Conservation (phyloP, 371 early-diverging fungal species). For the Actinomortierella wolfii region DNA sequence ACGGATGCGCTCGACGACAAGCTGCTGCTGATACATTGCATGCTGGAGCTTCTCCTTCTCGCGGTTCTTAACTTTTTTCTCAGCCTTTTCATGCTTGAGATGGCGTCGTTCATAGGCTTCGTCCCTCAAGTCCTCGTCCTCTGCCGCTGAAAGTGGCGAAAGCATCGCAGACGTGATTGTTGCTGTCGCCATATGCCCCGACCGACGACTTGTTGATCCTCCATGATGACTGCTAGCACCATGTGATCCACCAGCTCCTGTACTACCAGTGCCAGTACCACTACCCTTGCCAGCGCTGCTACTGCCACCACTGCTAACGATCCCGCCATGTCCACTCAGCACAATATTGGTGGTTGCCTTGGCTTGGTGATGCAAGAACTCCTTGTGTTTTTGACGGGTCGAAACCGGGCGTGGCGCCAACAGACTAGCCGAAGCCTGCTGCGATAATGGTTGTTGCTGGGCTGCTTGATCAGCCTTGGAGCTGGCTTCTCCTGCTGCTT, state of each 20-base stretch:
- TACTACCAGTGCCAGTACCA: no score
- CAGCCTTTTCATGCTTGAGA: slow-evolving; percentile 65
- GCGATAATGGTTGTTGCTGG: no score
- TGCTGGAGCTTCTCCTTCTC: slow-evolving; percentile 67
- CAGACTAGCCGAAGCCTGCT: not conserved
- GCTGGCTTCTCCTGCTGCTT: slow-evolving; percentile 6
- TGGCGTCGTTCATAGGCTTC: slow-evolving; percentile 67
- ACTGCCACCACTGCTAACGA: no score
- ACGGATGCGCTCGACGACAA: slow-evolving; percentile 60
- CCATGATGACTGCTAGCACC: slow-evolving; percentile 3
- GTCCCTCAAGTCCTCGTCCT: slow-evolving; percentile 51
- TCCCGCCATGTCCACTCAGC: no score
- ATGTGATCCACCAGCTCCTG: no score
- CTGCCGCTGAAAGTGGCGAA: not conserved
- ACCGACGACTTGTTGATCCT: no score
- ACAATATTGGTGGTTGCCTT: slow-evolving; percentile 24
- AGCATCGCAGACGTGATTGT: not conserved
- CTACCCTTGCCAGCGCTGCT: no score
- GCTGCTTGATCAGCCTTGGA: slow-evolving; percentile 3
- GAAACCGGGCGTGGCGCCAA: slow-evolving; percentile 17
- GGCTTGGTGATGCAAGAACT: slow-evolving; percentile 6
- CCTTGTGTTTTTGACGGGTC: slow-evolving; percentile 40
- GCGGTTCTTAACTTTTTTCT: slow-evolving; percentile 69
- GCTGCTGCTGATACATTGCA: slow-evolving; percentile 66
- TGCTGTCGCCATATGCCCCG: not conserved